Base-by-base conservation (phyloP, 2,329 filamentous ascomycete species). In the Fusarium floridanum region DNA sequence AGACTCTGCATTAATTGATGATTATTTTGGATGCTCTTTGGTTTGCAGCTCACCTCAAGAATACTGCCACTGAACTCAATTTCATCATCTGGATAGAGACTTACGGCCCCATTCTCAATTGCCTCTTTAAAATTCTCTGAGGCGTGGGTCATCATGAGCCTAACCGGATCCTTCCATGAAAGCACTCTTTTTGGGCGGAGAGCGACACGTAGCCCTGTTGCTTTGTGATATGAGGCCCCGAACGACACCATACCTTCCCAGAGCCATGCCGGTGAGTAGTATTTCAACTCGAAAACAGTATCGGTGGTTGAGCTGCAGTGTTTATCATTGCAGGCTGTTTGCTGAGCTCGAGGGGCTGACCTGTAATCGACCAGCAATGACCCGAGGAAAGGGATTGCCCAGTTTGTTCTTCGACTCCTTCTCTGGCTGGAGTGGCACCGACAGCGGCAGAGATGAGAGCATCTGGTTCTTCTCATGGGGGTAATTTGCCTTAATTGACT, bases 241-340 rank as follows among this genome's bases (percentile, higher is more conserved):
- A 67, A 55, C 1, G 45, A 41, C 8, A 67, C 9, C n/a, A 61
- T 39, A 2, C 64, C 64, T 37, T 53, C 17, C 57, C 57, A 67
- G 5, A 67, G 27, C 64, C 64, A 67, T 14, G 14, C 2, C 2
- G 57, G 59, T 2, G 29, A 29, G 7, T 45, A 24, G 14, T 62
- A 53, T 3, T 27, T 53, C 0, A 66, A 6, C 20, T 34, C 12
- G 3, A 66, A 27, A 11, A 12, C 6, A 2, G 36, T 22, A 0
- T 29, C 20, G 2, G 4, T 43, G 2, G 24, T 14, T 39, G n/a
- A 4, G 6, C 32, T 29, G 20, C 64, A 66, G 5, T 14, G 10
- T 1, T 5, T 6, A 10, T 62, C 45, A 4, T 5, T 56, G 16
- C 64, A 66, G 7, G 1, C 20, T 5, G 24, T 0, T 3, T 20